Evolutionary conservation across 108 stramenopile species (phyloP), one percentile per base, ranked within the genome.

Genomic region (Skeletonema marinoi): DNA sequence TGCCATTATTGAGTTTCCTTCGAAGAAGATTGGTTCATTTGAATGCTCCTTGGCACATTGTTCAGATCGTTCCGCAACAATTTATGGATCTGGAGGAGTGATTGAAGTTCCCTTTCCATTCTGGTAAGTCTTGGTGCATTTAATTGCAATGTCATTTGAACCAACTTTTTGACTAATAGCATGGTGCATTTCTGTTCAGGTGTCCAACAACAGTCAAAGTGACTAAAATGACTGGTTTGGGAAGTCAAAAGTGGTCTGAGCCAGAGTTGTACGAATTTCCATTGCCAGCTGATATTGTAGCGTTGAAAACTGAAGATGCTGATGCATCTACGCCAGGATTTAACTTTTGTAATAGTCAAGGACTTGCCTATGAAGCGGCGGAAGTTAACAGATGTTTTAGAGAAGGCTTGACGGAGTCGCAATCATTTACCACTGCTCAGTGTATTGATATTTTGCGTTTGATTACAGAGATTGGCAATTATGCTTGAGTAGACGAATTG

Each of bases 101-200:
- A 83, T 86, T 56, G 74, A 74, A 44, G 65, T 86, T 21, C 78
- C 78, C 10, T 86, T 83, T 46, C 85, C 85, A 70, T 86, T 86
- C 60, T 86, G 85, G 85, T 79, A 42, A 31, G 78, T 78, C 14
- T 42, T n/a, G 10, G 25, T 60, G 46, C 38, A 16, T 32, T 13
- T 30, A 14, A 7, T 21, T 64, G 1, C 33, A 48, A 17, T n/a
- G 32, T 21, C 25, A 54, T 21, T 32, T 35, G 33, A 31, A 17
- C 25, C 48, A 32, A 21, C 14, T 25, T 19, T 36, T 73, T 25
- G 7, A 56, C 73, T 51, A 19, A 54, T 25, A 30, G 33, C 12
- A 41, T 32, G 21, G 14, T 16, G 4, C 29, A 39, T 1, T 44
- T 29, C 54, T 62, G 17, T 16, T 54, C 25, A 79, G 78, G 78